Conservation (phyloP, 371 early-diverging fungal genomes). For the Rhizomucor miehei region DNA sequence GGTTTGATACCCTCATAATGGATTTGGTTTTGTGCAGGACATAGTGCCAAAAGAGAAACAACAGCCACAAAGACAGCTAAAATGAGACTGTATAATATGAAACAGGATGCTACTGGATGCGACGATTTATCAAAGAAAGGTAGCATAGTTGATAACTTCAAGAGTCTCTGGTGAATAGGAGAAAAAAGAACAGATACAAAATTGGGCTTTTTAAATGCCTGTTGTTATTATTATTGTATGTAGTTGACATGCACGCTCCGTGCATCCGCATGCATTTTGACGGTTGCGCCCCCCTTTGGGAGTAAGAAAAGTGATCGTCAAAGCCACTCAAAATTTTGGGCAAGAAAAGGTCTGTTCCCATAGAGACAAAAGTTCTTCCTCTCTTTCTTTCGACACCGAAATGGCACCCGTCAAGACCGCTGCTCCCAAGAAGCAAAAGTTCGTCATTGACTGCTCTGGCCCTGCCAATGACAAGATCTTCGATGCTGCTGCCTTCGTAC, state of each 20-base stretch:
- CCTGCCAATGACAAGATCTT: conserved; percentile 96
- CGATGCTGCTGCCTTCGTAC: conserved; percentile 92
- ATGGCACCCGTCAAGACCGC: conserved; percentile 53
- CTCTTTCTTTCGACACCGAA: conserved; percentile 17
- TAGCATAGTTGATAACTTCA: no score
- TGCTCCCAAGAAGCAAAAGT: conserved; percentile 63
- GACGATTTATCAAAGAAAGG: no score
- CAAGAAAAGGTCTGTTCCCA: conserved; percentile 1
- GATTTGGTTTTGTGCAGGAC: conserved; percentile 3
- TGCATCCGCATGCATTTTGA: no score
- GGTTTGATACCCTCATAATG: conserved; percentile 2
- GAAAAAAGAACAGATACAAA: no score
- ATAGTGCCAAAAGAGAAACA: conserved; percentile 6
- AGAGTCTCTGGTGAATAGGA: no score
- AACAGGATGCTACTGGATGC: conserved; percentile 1
- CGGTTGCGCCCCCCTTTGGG: no score
- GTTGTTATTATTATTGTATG: no score
- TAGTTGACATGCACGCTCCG: no score
- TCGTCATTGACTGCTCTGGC: conserved; percentile 91
- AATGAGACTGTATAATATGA: conserved; percentile 9
- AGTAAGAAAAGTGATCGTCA: no score
- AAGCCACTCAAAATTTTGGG: conserved; percentile 2
- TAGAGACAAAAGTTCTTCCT: conserved; percentile 10
- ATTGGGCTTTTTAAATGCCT: no score
- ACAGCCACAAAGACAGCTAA: conserved; percentile 6